phyloP scores from a whole-genome alignment of 1,284 basidiomycete genomes.

The Coniferiporia weirii region DNA sequence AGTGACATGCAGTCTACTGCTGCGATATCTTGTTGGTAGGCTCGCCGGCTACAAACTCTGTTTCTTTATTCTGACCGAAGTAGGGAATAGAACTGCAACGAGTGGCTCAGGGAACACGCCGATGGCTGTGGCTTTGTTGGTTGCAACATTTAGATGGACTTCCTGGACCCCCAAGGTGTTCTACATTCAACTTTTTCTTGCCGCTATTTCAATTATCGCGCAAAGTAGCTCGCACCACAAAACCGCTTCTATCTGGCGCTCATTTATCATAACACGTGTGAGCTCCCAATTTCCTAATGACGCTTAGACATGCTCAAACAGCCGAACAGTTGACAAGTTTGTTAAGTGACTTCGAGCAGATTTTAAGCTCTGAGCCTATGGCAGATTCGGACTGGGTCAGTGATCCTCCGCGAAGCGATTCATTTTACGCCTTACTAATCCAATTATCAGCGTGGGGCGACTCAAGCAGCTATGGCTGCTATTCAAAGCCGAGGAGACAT shows the following conservation, averaged over 20 bases:
- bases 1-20: conserved; percentile 52
- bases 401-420: conserved; percentile 8
- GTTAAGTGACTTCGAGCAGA: conserved; percentile 47
- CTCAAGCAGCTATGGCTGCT: conserved; percentile 48
- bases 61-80: conserved; percentile 33
- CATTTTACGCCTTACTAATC: not conserved
- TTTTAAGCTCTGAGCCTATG: conserved; percentile 46
- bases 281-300: not conserved
- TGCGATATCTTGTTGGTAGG: conserved; percentile 53
- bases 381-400: conserved; percentile 54
- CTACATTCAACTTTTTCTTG: conserved; percentile 60
- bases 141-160: conserved; percentile 56
- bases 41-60: not conserved
- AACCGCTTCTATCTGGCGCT: conserved; percentile 52
- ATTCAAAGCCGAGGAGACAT: conserved; percentile 48
- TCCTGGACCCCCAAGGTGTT: conserved; percentile 63
- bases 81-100: conserved; percentile 49
- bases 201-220: conserved; percentile 55
- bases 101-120: conserved; percentile 58
- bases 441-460: conserved; percentile 45
- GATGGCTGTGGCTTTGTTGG: conserved; percentile 50
- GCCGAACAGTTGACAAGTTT: conserved; percentile 54
- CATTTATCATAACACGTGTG: conserved; percentile 69
- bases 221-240: conserved; percentile 37
- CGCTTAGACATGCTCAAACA: not conserved